Base-by-base conservation (phyloP, 495 filamentous ascomycete genomes). In the Penicillium steckii region DNA sequence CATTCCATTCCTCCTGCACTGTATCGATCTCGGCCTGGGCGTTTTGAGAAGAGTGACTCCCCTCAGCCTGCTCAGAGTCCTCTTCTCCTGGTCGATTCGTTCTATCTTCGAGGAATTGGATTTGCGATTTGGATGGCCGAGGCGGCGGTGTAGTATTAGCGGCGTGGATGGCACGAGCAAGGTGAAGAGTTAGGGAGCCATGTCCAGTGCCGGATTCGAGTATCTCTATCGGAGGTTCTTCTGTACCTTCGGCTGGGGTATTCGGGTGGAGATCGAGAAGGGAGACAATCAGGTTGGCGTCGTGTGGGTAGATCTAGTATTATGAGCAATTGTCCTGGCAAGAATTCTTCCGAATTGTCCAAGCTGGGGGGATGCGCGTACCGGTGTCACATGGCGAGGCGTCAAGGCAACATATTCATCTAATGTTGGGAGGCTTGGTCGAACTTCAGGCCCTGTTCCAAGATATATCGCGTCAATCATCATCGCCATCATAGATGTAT, bases 191-290 rank as follows among this genome's bases (percentile, higher is more conserved):
- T 42, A 93, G 67, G 10, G 84, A 83, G 43, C 88, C 89, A 72
- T 90, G 85, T 3, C 89, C 89, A 1, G 89, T 92, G 6, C 89
- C 89, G 30, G 87, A 88, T 67, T 93, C 89, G 27, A 93, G 82
- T 30, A 92, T 86, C 59, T 91, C 86, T 0, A 90, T 52, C 15
- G 48, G 59, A 26, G 56, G 52, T 35, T 56, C 46, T 7, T 47
- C 24, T 19, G 71, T 55, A 12, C 56, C 64, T 18, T 58, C 57
- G 15, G 69, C 56, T 10, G 76, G 67, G 17, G 73, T 60, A 13
- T 72, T 57, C 40, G 80, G 75, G 56, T 91, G 84, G 38, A 93
- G 77, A 57, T 92, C 89, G 25, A 93, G 79, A 19, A 91, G 74
- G 13, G 81, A 84, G 27, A 87, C 83, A 35, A 93, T 90, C 17